Conservation (phyloP, 768 basidiomycete species). For the Mycena floridula region DNA sequence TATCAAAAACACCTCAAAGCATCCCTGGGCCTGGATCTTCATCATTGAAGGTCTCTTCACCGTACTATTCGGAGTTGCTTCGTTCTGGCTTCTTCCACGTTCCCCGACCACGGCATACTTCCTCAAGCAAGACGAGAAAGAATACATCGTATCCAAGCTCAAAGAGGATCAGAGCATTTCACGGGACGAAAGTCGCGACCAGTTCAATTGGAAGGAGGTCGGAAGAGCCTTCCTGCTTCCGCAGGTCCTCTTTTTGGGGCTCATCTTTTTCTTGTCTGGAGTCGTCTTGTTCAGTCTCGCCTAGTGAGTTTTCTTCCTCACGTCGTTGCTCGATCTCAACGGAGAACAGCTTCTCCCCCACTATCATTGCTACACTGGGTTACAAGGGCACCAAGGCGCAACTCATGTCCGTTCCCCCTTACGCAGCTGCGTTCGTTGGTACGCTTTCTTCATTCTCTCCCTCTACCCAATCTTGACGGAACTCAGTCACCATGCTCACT, state of each 20-base stretch:
- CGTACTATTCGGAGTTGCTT: conserved; percentile 32
- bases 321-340: too few relatives aligned
- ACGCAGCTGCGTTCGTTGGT: conserved; percentile 38
- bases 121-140: conserved; percentile 28
- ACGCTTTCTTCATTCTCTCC: conserved; percentile 16
- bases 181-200: conserved; percentile 19
- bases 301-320: too few relatives aligned
- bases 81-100: conserved; percentile 35
- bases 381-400: conserved; percentile 49
- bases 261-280: conserved; percentile 34
- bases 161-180: conserved; percentile 17
- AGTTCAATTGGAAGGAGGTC: conserved; percentile 34
- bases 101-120: conserved; percentile 30
- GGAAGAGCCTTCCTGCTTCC: conserved; percentile 21
- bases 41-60: conserved; percentile 56
- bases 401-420: conserved; percentile 58
- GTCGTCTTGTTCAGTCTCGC: conserved; percentile 40
- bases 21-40: conserved; percentile 65
- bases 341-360: too few relatives aligned
- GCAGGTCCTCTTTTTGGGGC: conserved; percentile 27
- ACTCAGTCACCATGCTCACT: conserved; percentile 22
- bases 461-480: conserved; percentile 19
- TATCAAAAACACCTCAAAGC: conserved; percentile 42
- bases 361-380: conserved; percentile 60
- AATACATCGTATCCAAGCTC: conserved; percentile 34